phyloP scores from a whole-genome alignment of 2,329 filamentous ascomycete species.

The Trichoderma harzianum region DNA sequence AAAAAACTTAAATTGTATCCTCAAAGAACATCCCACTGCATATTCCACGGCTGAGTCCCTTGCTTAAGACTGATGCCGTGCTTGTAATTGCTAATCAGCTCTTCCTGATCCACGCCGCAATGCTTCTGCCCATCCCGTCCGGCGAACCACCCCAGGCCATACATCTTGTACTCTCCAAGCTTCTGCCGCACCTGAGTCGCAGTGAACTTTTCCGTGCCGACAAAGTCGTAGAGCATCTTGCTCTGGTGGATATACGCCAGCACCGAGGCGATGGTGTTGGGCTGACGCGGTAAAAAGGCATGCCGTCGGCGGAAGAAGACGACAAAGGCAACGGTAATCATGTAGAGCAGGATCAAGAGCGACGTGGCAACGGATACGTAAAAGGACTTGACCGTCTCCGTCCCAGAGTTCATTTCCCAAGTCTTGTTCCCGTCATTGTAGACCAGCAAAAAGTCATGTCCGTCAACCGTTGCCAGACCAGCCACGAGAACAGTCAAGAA shows the following conservation, averaged over 20 bases:
- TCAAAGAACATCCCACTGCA: slow-evolving; percentile 38
- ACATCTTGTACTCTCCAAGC: slow-evolving; percentile 59
- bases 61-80: slow-evolving; percentile 54
- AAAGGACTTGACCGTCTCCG: slow-evolving; percentile 63
- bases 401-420: slow-evolving; percentile 45
- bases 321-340: slow-evolving; percentile 55
- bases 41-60: slow-evolving; percentile 52
- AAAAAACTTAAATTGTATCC: background rate
- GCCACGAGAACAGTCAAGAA: slow-evolving; percentile 67
- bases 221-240: slow-evolving; percentile 75
- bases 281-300: slow-evolving; percentile 73
- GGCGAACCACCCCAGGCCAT: slow-evolving; percentile 73
- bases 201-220: slow-evolving; percentile 62
- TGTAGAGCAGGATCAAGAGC: slow-evolving; percentile 62
- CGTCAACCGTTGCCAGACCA: slow-evolving; percentile 62
- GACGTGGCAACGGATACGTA: slow-evolving; percentile 62
- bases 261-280: slow-evolving; percentile 72
- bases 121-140: slow-evolving; percentile 71
- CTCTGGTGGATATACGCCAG: slow-evolving; percentile 76
- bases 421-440: slow-evolving; percentile 20
- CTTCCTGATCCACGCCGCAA: slow-evolving; percentile 75
- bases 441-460: slow-evolving; percentile 52
- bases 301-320: slow-evolving; percentile 62
- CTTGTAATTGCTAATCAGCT: slow-evolving; percentile 62
- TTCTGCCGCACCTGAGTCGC: slow-evolving; percentile 59